Base-by-base conservation (phyloP, 805 yeast genomes). In the Metschnikowia orientalis region DNA sequence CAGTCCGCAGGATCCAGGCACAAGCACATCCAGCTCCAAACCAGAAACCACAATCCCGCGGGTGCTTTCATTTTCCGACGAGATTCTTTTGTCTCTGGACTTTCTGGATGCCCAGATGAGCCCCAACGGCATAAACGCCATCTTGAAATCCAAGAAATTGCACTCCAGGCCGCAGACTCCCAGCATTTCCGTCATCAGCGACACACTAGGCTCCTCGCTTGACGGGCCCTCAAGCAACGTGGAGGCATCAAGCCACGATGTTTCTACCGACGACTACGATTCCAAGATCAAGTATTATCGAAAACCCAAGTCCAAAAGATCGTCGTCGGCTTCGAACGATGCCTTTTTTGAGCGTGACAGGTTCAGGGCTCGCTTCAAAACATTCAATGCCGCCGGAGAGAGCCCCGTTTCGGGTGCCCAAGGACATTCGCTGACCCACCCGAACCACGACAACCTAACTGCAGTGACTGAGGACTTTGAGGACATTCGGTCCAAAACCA, bases 261-360 rank as follows among this genome's bases (percentile, higher is more conserved):
- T n/a, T n/a, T n/a, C n/a, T n/a, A n/a, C n/a, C n/a, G n/a, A n/a
- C n/a, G n/a, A n/a, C n/a, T n/a, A n/a, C n/a, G n/a, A n/a, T n/a
- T n/a, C n/a, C n/a, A n/a, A n/a, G n/a, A n/a, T n/a, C n/a, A n/a
- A n/a, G n/a, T n/a, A n/a, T n/a, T n/a, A n/a, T n/a, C n/a, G n/a
- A n/a, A n/a, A n/a, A n/a, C 23, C 17, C 22, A 45, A 41, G 21
- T 32, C 50, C 28, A 66, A 66, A 38, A 42, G 71, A 15, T 55
- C 69, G 2, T 54, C 62, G 2, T 63, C 70, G 2, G 38, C 65
- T 10, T 63, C 69, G 9, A 64, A 64, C 39, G 71, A 65, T 40
- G 46, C 54, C 13, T 21, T 56, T 5, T 57, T 59, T 42, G 71
- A 66, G 40, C 45, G 71, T 18, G 71, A 63, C 38, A 43, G 71